These are phyloP conservation scores for Ailanthus altissimus DNA, from an alignment of 345 rosid species.

Conservation along the genomic window DNA sequence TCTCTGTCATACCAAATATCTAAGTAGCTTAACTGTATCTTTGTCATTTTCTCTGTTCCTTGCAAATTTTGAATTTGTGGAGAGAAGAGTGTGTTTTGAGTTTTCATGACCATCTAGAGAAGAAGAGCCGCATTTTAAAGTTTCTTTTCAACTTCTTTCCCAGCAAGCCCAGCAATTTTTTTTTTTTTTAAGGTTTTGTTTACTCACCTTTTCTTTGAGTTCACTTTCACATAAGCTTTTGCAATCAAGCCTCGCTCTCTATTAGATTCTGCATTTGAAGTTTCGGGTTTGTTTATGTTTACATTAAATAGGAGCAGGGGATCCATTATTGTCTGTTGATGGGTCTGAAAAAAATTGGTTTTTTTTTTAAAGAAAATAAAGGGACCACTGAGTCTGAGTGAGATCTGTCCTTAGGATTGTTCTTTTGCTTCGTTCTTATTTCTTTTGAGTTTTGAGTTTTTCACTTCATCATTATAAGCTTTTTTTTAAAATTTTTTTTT, in stretches of 20 bases:
- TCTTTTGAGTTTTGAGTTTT: slow-evolving; percentile 7
- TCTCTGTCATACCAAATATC: slow-evolving; percentile 12
- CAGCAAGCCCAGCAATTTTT: not conserved
- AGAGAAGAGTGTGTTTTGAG: not conserved
- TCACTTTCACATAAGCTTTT: not conserved
- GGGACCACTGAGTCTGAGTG: slow-evolving; percentile 34
- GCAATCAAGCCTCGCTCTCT: not conserved
- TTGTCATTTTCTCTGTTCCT: slow-evolving; percentile 33
- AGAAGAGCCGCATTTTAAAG: not conserved
- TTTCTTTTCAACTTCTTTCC: not conserved
- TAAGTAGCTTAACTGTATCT: slow-evolving; percentile 37
- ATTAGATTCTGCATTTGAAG: not conserved
- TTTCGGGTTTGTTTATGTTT: slow-evolving; percentile 17
- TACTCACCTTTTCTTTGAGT: not conserved
- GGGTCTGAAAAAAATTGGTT: slow-evolving; percentile 28
- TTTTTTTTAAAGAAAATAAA: slow-evolving; percentile 7
- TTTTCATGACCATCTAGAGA: not conserved
- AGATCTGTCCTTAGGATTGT: slow-evolving; percentile 35
- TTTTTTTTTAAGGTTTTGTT: not conserved
- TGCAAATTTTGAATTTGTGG: slow-evolving; percentile 33
- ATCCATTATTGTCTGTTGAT: slow-evolving; percentile 18
- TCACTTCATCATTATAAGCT: slow-evolving; percentile 32
- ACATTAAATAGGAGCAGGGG: slow-evolving; percentile 12
- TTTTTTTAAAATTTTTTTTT: slow-evolving; percentile 25
- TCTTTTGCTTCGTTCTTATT: slow-evolving; percentile 37